A percentile compares a stretch with the other conserved stretches of the same genome.
phyloP scores from a whole-genome alignment of 345 rosid species.

The Reutealis trisperma region DNA sequence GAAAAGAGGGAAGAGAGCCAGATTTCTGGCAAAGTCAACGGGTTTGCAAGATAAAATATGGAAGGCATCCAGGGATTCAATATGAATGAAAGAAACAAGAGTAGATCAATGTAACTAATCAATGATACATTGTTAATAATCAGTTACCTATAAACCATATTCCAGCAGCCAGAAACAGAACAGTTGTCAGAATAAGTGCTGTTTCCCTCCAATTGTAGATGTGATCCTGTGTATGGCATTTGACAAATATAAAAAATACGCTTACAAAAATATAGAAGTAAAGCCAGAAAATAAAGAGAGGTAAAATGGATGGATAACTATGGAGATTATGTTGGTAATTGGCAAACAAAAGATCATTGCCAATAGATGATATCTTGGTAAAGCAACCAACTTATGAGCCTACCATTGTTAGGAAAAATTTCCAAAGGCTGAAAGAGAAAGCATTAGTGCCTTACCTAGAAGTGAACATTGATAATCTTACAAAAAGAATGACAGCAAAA shows the following conservation, averaged over 20 bases:
- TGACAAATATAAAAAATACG: neutral
- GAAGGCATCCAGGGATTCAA: too few species aligned
- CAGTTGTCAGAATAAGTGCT: conserved; percentile 70
- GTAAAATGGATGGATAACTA: neutral
- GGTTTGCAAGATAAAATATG: too few species aligned
- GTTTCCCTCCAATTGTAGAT: conserved; percentile 85
- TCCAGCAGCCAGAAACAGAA: conserved; percentile 81
- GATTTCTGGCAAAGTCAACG: neutral
- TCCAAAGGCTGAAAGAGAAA: neutral
- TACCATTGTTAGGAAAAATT: neutral
- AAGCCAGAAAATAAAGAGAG: neutral
- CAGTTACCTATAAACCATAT: conserved; percentile 75
- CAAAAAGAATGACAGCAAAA: neutral
- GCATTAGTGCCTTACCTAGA: neutral
- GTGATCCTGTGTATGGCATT: conserved; percentile 51
- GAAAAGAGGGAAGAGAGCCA: neutral
- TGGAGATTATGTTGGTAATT: neutral
- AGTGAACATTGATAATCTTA: neutral
- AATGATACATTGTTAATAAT: too few species aligned
- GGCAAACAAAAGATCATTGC: neutral
- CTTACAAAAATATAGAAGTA: too few species aligned
- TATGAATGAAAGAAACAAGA: too few species aligned
- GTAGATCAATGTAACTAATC: too few species aligned
- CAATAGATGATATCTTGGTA: neutral
- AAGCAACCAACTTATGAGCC: neutral